A percentile compares a stretch with the other conserved stretches of the same genome.
These are phyloP conservation scores for Avicennia marina DNA, from an alignment of 257 asterid genomes.

Conservation along the genomic window DNA sequence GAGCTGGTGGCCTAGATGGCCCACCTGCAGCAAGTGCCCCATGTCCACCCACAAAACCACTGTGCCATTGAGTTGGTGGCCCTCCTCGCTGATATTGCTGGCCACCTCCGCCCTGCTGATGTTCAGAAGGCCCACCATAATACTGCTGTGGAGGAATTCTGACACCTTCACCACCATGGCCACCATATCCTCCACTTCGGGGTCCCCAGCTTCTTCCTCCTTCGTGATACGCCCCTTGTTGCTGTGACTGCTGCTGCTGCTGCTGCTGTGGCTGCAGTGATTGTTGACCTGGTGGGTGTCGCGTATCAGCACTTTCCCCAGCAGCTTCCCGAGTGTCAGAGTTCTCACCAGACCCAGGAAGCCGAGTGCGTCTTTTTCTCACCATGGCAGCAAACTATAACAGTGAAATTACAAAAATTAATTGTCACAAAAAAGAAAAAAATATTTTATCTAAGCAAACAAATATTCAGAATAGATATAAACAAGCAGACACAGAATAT, in stretches of 20 bases:
- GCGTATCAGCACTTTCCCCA: constrained; percentile 49
- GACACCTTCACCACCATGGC: constrained; percentile 39
- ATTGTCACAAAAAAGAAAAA: too few relatives aligned
- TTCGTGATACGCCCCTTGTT: constrained; percentile 46
- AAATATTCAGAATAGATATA: too few relatives aligned
- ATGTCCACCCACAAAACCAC: too few relatives aligned
- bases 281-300: constrained; percentile 46
- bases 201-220: constrained; percentile 49
- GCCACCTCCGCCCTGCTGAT: constrained; percentile 40
- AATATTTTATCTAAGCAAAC: too few relatives aligned
- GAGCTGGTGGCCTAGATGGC: constrained; percentile 62
- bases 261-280: constrained; percentile 31
- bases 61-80: too few relatives aligned
- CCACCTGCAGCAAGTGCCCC: constrained; percentile 65
- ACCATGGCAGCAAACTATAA: constrained; percentile 54
- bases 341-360: constrained; percentile 59
- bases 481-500: too few relatives aligned
- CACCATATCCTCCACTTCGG: constrained; percentile 48
- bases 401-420: too few relatives aligned
- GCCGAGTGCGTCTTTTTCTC: constrained; percentile 71
- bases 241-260: constrained; percentile 37
- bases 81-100: constrained; percentile 57
- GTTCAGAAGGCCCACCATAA: constrained; percentile 23
- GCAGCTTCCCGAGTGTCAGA: constrained; percentile 51
- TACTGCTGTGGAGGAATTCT: constrained; percentile 25